Evolutionary conservation across 148 eudicot genomes (phyloP).

Genomic region (Hydrangea macrophylla): DNA sequence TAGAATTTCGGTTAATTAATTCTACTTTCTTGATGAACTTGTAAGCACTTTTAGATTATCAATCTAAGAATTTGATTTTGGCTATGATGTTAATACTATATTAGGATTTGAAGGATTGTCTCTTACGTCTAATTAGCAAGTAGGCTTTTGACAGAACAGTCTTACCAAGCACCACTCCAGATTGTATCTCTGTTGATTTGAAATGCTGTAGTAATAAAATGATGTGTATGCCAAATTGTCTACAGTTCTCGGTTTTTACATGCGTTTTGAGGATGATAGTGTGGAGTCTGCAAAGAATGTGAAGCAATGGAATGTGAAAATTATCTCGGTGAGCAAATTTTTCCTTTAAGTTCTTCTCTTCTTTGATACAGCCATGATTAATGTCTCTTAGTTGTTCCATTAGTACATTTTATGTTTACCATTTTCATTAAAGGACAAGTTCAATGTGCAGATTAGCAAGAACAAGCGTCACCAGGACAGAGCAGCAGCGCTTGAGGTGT

Average conservation of each 20-base stretch:
- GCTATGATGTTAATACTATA: too few species aligned
- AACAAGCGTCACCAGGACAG: constrained; percentile 93
- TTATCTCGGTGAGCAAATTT: constrained; percentile 67
- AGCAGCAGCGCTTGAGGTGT: constrained; percentile 95
- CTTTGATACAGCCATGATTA: not conserved
- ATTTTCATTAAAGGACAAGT: not conserved
- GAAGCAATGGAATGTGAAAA: constrained; percentile 97
- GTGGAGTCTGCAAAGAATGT: constrained; percentile 85
- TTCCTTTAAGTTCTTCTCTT: not conserved
- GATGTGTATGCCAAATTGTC: constrained; percentile 7
- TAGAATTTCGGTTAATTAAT: too few species aligned
- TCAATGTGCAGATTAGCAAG: constrained; percentile 77
- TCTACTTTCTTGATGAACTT: not conserved
- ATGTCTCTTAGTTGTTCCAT: not conserved
- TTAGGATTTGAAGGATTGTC: too few species aligned
- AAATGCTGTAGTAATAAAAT: not conserved
- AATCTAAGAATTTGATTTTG: too few species aligned
- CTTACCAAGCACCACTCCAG: not conserved
- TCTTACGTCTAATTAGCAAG: too few species aligned
- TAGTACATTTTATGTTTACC: not conserved
- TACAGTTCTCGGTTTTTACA: constrained; percentile 83
- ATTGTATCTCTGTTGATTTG: not conserved
- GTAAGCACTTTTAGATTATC: too few species aligned
- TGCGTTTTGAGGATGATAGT: constrained; percentile 97
- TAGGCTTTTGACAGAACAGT: not conserved